Conservation (phyloP, 345 rosid species). For the Passiflora organensis region DNA sequence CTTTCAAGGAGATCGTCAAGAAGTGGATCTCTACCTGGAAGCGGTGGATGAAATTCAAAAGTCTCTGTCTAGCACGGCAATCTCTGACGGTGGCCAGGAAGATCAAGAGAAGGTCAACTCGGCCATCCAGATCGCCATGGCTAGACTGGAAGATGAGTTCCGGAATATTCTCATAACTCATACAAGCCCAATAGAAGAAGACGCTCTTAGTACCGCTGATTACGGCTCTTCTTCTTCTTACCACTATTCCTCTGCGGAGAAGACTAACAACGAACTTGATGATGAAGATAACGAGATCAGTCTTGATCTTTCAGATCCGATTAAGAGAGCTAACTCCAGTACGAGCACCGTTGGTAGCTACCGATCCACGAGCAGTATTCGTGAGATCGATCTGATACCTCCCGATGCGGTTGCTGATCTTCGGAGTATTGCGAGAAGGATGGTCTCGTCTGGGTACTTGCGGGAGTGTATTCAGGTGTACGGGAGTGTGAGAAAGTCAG, state of each 20-base stretch:
- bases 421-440: conserved; percentile 64
- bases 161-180: conserved; percentile 63
- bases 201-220: conserved; percentile 33
- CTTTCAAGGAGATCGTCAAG: conserved; percentile 63
- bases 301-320: conserved; percentile 13
- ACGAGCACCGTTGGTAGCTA: conserved; percentile 24
- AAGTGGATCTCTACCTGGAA: conserved; percentile 69
- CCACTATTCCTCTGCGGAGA: conserved; percentile 1
- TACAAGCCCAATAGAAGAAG: conserved; percentile 58
- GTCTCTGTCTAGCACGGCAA: conserved; percentile 37
- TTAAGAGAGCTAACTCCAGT: conserved; percentile 13
- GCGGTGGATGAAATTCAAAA: conserved; percentile 93
- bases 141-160: conserved; percentile 94
- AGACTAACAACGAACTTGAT: conserved; percentile 1
- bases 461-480: conserved; percentile 91
- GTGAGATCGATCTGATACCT: conserved; percentile 82
- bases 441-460: conserved; percentile 72
- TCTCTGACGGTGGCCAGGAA: conserved; percentile 27
- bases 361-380: conserved; percentile 78
- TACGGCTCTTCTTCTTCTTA: conserved; percentile 24
- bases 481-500: conserved; percentile 83
- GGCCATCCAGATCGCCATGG: conserved; percentile 94
- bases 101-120: conserved; percentile 44
- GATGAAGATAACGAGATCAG: conserved; percentile 1
- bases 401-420: conserved; percentile 59